phyloP scores from a whole-genome alignment of 2,329 filamentous ascomycete species.

The Neofusicoccum laricinum region DNA sequence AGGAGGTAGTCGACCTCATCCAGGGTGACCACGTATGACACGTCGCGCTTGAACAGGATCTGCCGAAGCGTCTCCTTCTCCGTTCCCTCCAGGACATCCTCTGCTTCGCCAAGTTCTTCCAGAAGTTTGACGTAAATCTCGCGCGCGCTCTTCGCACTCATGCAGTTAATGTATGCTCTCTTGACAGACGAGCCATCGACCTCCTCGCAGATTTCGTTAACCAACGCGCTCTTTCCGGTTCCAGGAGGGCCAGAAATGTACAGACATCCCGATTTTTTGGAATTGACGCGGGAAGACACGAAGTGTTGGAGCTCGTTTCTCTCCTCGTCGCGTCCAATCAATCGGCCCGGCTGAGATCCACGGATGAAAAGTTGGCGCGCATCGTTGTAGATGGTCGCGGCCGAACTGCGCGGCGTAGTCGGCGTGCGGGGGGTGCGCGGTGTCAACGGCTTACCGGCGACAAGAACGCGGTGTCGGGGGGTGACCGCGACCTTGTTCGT shows the following conservation, averaged over 20 bases:
- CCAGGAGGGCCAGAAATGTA: constrained; percentile 96
- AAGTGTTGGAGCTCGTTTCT: constrained; percentile 66
- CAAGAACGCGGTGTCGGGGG: constrained; percentile 78
- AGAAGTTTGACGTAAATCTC: constrained; percentile 81
- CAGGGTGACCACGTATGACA: constrained; percentile 76
- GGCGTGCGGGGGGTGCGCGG: constrained; percentile 77
- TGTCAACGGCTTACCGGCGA: constrained; percentile 70
- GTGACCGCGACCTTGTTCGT: constrained; percentile 68
- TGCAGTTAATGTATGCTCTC: constrained; percentile 88
- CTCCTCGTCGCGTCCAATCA: constrained; percentile 75
- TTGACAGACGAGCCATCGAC: constrained; percentile 55
- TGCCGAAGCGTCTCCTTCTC: constrained; percentile 66
- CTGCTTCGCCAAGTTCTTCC: constrained; percentile 62
- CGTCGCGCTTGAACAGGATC: constrained; percentile 62
- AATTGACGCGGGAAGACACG: constrained; percentile 60
- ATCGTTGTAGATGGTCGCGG: constrained; percentile 77
- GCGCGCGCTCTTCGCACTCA: constrained; percentile 86
- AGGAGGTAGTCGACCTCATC: constrained; percentile 96
- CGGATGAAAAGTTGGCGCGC: constrained; percentile 85
- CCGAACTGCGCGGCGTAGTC: constrained; percentile 61
- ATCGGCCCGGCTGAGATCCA: constrained; percentile 68
- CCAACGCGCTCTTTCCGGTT: constrained; percentile 93
- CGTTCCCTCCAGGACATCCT: constrained; percentile 61
- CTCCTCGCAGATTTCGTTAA: constrained; percentile 71
- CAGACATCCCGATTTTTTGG: constrained; percentile 71